Evolutionary conservation across 139 green algal species (phyloP), one percentile per base, ranked within the genome.

Genomic region (Micractinium sp.): DNA sequence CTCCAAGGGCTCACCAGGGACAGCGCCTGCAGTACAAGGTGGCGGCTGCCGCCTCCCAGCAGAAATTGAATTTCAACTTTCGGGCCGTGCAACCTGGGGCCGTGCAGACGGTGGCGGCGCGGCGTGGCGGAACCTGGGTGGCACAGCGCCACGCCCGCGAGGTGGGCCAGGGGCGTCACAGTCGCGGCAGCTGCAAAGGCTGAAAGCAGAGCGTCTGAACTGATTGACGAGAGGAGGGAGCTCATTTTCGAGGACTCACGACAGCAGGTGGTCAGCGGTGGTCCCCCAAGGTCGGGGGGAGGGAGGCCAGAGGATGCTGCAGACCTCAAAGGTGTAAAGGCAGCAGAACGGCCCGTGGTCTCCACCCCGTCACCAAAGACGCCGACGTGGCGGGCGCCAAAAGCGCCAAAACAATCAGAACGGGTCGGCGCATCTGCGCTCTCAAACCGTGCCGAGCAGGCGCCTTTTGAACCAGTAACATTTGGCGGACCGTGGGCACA

Each of bases 21-120:
- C 7, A 95, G 79, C 1, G 85, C 31, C 71, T 95, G 92, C 60
- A 95, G 94, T 39, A 95, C 93, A 33, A 93, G 79, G 38, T 93
- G 93, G 29, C 92, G 82, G 5, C 67, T 74, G 16, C 93, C 93
- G 19, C 92, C 92, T 9, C 23, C 19, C 15, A 88, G 83, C 38
- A 87, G 38, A 38, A 87, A 87, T 38, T 63, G 61, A 1, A 80
- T 67, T 39, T 75, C 73, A 1, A 75, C 20, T 29, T 3, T 31
- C 0, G 53, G 53, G 19, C 53, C 41, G 29, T 18, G 80, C 53
- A 71, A 38, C 20, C 35, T 12, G 82, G 82, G 56, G 75, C 35
- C 29, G 20, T 60, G 35, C 29, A 39, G 82, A 18, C 25, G 23
- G 25, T 13, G 83, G 25, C 25, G 66, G 27, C 81, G 74, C 0